Percentiles rank a stretch among this genome's conserved stretches.
These are phyloP conservation scores for Zygosaccharomyces pseudobailii DNA, from an alignment of 1,139 yeast species.

Conservation along the genomic window DNA sequence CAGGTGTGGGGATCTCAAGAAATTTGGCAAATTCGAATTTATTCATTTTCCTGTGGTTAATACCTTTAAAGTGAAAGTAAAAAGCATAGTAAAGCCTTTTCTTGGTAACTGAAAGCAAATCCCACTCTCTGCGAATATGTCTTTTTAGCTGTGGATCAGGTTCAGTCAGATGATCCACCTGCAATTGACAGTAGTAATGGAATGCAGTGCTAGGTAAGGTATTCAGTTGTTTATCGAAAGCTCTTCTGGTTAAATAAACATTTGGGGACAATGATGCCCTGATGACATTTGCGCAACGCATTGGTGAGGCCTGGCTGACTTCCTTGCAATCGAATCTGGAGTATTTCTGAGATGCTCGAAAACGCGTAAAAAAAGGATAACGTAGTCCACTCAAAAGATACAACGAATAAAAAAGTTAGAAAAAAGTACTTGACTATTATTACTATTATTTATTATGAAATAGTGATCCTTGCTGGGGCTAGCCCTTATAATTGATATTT, in stretches of 20 bases:
- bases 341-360: background rate
- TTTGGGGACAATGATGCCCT: slow-evolving; percentile 9
- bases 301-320: background rate
- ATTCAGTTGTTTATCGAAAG: slow-evolving; percentile 17
- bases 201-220: slow-evolving; percentile 20
- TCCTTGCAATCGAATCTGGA: background rate
- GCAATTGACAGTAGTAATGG: slow-evolving; percentile 21
- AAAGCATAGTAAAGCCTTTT: slow-evolving; percentile 22
- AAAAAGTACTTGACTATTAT: background rate
- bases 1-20: slow-evolving; percentile 22
- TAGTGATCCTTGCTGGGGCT: background rate
- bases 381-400: background rate
- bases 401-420: background rate
- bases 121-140: slow-evolving; percentile 23
- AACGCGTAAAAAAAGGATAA: background rate
- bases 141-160: slow-evolving; percentile 12
- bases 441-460: background rate
- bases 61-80: slow-evolving; percentile 17
- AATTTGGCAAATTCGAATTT: slow-evolving; percentile 22
- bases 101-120: slow-evolving; percentile 18
- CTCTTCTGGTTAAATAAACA: slow-evolving; percentile 12
- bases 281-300: slow-evolving; percentile 8
- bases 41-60: slow-evolving; percentile 13
- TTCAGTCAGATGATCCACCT: slow-evolving; percentile 7
- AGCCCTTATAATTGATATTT: slow-evolving; percentile 20